These are phyloP conservation scores for Mucor velutinosus DNA, from an alignment of 371 early-diverging fungal species.

Conservation along the genomic window DNA sequence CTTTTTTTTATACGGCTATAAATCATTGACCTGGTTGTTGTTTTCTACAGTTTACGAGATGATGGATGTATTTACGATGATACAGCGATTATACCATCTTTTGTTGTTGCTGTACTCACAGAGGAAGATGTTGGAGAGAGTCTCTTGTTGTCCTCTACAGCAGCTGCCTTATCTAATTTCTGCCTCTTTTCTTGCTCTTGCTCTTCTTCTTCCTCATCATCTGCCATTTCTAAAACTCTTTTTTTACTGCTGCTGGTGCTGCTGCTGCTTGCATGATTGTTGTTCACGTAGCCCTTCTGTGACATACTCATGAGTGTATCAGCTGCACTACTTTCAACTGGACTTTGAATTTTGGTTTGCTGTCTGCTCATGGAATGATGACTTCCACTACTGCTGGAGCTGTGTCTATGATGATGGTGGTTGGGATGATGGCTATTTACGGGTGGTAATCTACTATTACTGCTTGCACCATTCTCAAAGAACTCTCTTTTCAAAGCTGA, in stretches of 20 bases:
- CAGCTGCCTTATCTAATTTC: conserved; percentile 7
- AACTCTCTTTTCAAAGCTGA: conserved; percentile 2
- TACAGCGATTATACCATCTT: conserved; percentile 18
- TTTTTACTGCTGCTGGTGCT: conserved; percentile 3
- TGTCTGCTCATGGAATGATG: not conserved
- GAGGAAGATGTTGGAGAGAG: not conserved
- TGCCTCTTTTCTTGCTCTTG: conserved; percentile 13
- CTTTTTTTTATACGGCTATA: not conserved
- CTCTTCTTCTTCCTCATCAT: conserved; percentile 24
- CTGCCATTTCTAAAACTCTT: conserved; percentile 30
- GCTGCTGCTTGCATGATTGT: not conserved
- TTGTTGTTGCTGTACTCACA: not conserved
- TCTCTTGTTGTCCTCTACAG: not conserved
- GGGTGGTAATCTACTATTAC: conserved; percentile 1
- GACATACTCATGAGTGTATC: conserved; percentile 46
- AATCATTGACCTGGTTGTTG: not conserved
- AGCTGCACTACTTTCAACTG: conserved; percentile 40
- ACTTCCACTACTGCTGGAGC: conserved; percentile 5
- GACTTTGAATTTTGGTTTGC: conserved; percentile 16
- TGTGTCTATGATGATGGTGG: conserved; percentile 11
- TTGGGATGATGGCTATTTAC: not conserved
- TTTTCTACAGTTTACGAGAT: no score
- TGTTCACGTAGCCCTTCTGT: conserved; percentile 19
- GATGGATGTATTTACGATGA: conserved; percentile 12
- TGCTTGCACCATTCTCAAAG: not conserved